These are phyloP conservation scores for Myriangium duriaei DNA, from an alignment of 2,329 filamentous ascomycete genomes.

Conservation along the genomic window DNA sequence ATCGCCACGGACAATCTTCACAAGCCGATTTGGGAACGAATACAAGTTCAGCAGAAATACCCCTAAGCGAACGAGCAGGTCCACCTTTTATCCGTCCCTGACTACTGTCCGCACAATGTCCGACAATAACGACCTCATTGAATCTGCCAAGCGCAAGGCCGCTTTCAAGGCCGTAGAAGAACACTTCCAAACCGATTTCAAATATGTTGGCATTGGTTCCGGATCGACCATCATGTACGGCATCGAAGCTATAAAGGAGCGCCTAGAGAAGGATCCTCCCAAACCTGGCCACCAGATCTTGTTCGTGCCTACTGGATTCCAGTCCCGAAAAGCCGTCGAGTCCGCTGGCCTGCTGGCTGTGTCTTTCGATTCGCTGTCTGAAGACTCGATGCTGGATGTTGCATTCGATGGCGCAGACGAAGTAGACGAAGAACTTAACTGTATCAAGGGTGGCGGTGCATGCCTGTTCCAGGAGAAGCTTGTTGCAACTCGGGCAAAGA, in stretches of 20 bases:
- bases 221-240: slow-evolving; percentile 76
- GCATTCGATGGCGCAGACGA: slow-evolving; percentile 96
- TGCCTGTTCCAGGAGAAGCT: slow-evolving; percentile 97
- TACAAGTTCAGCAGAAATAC: too few species aligned
- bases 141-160: slow-evolving; percentile 62
- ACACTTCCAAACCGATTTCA: slow-evolving; percentile 51
- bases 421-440: slow-evolving; percentile 86
- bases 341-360: slow-evolving; percentile 64
- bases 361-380: slow-evolving; percentile 62
- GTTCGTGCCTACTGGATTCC: slow-evolving; percentile 87
- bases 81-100: too few species aligned
- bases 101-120: background rate
- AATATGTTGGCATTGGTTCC: slow-evolving; percentile 65
- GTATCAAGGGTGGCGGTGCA: slow-evolving; percentile 96
- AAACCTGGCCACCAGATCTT: slow-evolving; percentile 49
- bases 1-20: too few species aligned
- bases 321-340: slow-evolving; percentile 77
- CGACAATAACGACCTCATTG: slow-evolving; percentile 31
- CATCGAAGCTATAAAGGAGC: slow-evolving; percentile 61
- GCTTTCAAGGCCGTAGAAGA: slow-evolving; percentile 62
- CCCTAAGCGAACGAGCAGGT: too few species aligned
- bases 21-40: too few species aligned
- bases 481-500: slow-evolving; percentile 69
- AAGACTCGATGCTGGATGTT: slow-evolving; percentile 59
- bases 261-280: slow-evolving; percentile 31